Base-by-base conservation (phyloP, 1,139 yeast species). In the Pichia sp. region DNA sequence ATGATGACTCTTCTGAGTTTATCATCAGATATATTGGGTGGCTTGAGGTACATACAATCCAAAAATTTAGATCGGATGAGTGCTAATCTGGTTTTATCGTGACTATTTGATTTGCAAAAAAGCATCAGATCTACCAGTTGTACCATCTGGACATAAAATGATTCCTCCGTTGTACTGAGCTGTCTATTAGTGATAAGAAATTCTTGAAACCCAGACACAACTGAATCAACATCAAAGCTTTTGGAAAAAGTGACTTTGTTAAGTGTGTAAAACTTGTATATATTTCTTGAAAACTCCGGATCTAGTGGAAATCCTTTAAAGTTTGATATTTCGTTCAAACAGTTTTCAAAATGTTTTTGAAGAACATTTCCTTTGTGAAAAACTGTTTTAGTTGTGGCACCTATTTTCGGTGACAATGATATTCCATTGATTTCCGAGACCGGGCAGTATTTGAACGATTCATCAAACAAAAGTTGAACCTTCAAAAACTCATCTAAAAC, bases 391-490 rank as follows among this genome's bases (percentile, higher is more conserved):
- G 32, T 30, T 11, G 25, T 35, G 12, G 31, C 33, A 8, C 26
- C 24, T n/a, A 49, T 35, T 12, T 39, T 39, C 9, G 59, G 58
- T 20, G 42, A 39, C 17, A 23, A 23, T 4, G 56, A 51, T 7
- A 53, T 47, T 5, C 33, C 32, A 10, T 38, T 38, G 20, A 51
- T 37, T 17, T 51, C 50, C 2, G 44, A 28, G 1, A 56, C 57
- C n/a, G 40, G 39, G 4, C 39, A 41, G 23, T 45, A 40, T 17
- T 35, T 42, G 38, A 40, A 50, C 5, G 49, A 39, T 10, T 43
- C 46, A 31, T 57, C 61, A 31, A 41, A 48, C 14, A 56, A 42
- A 10, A 56, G 41, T 31, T 54, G 60, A 2, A 52, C 53, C 22
- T 49, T 52, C 12, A 55, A 24, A 33, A 47, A 55, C 34, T 48